phyloP scores from a whole-genome alignment of 345 rosid species.

The Lenwebbia sp. region DNA sequence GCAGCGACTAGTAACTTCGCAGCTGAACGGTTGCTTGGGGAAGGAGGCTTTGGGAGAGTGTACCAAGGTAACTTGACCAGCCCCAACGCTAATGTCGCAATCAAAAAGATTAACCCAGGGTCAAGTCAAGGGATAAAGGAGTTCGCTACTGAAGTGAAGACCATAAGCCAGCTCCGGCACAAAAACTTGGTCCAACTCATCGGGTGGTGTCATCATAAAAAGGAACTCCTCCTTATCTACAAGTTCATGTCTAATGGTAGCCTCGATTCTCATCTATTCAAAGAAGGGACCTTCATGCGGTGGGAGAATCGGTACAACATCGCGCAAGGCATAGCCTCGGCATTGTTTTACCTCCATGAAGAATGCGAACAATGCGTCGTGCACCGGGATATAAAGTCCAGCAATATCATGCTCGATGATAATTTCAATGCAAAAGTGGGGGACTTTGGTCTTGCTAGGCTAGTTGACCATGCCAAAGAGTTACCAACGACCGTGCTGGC shows the following conservation, averaged over 20 bases:
- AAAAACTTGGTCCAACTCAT: background rate
- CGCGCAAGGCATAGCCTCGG: background rate
- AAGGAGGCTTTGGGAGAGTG: background rate
- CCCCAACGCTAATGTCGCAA: background rate
- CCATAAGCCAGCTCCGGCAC: background rate
- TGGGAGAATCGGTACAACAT: background rate
- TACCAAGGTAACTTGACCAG: background rate
- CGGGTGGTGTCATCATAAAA: background rate
- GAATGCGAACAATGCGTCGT: background rate
- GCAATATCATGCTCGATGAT: background rate
- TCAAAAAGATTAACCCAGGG: accelerated
- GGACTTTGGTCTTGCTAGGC: background rate
- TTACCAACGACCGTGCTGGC: background rate
- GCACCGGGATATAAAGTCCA: background rate
- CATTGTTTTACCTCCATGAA: background rate
- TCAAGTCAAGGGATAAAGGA: background rate
- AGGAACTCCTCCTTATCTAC: background rate
- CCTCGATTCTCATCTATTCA: background rate
- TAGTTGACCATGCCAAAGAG: background rate
- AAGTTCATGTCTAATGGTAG: background rate
- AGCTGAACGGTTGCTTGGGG: background rate
- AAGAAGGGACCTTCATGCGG: background rate
- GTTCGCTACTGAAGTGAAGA: background rate
- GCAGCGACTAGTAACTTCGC: accelerated
- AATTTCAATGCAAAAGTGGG: background rate